phyloP scores from a whole-genome alignment of 768 basidiomycete genomes.

The Suillus lakei region DNA sequence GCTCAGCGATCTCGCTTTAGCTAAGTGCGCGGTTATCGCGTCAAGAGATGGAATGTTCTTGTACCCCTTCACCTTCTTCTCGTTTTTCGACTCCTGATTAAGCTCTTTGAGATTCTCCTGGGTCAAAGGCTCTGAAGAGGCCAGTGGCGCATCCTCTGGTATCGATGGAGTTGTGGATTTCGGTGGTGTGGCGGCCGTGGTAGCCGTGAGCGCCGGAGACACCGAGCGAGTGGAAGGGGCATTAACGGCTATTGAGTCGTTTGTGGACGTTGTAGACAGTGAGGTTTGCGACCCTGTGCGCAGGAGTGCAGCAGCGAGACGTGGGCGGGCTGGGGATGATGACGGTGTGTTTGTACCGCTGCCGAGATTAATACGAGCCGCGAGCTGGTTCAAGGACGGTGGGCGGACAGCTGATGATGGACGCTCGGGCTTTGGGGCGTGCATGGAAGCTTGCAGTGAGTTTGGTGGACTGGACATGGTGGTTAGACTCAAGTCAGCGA shows the following conservation, averaged over 20 bases:
- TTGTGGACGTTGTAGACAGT: conserved; percentile 48
- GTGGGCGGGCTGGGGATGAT: conserved; percentile 53
- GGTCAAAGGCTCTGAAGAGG: conserved; percentile 53
- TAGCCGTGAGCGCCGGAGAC: conserved; percentile 62
- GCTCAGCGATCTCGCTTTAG: conserved; percentile 67
- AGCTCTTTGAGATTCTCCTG: conserved; percentile 68
- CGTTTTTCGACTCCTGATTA: conserved; percentile 53
- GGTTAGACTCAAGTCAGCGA: conserved; percentile 12
- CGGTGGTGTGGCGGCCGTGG: conserved; percentile 43
- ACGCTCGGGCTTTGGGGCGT: conserved; percentile 44
- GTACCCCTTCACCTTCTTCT: conserved; percentile 63
- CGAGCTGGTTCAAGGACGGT: conserved; percentile 82
- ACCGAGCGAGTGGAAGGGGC: conserved; percentile 67
- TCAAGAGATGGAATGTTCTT: conserved; percentile 89
- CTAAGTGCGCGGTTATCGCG: conserved; percentile 81
- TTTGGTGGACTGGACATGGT: conserved; percentile 39
- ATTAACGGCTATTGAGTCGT: conserved; percentile 72
- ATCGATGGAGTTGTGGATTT: conserved; percentile 47
- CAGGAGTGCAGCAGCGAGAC: conserved; percentile 74
- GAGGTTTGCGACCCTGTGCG: conserved; percentile 64
- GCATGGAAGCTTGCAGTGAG: conserved; percentile 35
- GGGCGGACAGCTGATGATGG: conserved; percentile 45
- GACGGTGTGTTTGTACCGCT: conserved; percentile 25
- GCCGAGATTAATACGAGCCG: conserved; percentile 70
- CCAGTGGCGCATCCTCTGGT: conserved; percentile 40